These are phyloP conservation scores for Cephalotrichum gorgonifer DNA, from an alignment of 2,329 filamentous ascomycete genomes.

Conservation along the genomic window DNA sequence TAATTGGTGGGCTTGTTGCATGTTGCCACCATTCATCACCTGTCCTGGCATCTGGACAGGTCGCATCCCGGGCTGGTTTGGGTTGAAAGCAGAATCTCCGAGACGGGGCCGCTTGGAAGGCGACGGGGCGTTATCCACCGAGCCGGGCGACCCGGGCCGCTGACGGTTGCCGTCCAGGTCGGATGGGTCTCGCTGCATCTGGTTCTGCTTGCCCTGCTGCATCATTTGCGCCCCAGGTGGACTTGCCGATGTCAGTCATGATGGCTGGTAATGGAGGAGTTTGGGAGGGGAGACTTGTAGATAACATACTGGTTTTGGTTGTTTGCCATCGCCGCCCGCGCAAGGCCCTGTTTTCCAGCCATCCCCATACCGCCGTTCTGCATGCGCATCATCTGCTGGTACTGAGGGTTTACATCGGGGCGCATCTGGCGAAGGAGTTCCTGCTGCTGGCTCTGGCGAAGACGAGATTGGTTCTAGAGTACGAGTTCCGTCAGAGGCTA, in stretches of 20 bases:
- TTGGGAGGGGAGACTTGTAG: not conserved
- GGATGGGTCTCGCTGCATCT: constrained; percentile 82
- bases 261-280: not conserved
- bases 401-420: constrained; percentile 45
- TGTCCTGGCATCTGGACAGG: constrained; percentile 62
- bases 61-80: constrained; percentile 59
- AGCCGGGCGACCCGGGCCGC: constrained; percentile 70
- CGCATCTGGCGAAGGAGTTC: constrained; percentile 67
- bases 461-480: constrained; percentile 53
- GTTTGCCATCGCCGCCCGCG: constrained; percentile 69
- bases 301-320: constrained; percentile 58
- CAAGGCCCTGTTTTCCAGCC: constrained; percentile 50
- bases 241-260: constrained; percentile 23
- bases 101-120: constrained; percentile 84
- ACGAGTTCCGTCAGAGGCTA: constrained; percentile 9
- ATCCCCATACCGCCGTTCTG: constrained; percentile 48
- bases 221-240: constrained; percentile 63
- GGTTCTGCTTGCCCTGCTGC: constrained; percentile 60
- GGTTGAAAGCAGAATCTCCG: constrained; percentile 60
- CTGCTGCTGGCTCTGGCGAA: constrained; percentile 68
- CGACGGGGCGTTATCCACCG: constrained; percentile 80
- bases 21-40: constrained; percentile 45
- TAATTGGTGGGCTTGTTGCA: constrained; percentile 46
- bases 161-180: constrained; percentile 77
- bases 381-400: constrained; percentile 58